Evolutionary conservation across 495 filamentous ascomycete species (phyloP), one percentile per base, ranked within the genome.

Genomic region (Talaromyces adpressus): DNA sequence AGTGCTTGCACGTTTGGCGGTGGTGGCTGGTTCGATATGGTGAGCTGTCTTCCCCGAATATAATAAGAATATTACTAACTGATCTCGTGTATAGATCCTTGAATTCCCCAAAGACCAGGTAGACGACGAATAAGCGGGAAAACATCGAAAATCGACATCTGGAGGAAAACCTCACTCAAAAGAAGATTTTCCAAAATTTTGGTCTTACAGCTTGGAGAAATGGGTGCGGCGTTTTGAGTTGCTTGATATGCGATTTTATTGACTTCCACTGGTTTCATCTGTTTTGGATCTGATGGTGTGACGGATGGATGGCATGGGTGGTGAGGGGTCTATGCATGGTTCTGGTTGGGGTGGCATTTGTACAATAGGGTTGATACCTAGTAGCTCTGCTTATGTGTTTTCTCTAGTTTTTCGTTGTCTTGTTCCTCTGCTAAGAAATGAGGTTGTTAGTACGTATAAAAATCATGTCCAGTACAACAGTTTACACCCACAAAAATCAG

Each of bases 11-110:
- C 77, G 59, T 92, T 90, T 75, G 90, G 87, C 9, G 92, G 91
- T 23, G 91, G 91, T 60, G 88, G 85, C 25, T 97, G 92, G 91
- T 77, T 82, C 66, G 85, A 95, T 73, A 47, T 81, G 73, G 79
- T 79, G 66, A 62, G 27, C 27, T 25, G 25, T 27, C 27, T 27
- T 27, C 27, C 27, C 27, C 27, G 27, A 27, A 27, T 4, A 27
- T 27, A 27, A 27, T 27, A 27, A 27, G 27, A 27, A 27, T 27
- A 27, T 27, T 27, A 27, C 27, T 27, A 27, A 27, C 27, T 27
- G 27, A 27, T 27, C 5, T 27, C 27, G 27, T 53, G 27, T 36
- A 57, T 57, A 63, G 62, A 20, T 57, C 20, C 62, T 63, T 4
- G 62, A 63, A 22, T 63, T 63, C 32, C 22, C 62, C n/a, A 57